phyloP scores from a whole-genome alignment of 495 filamentous ascomycete species.

The Penicillium odoratum region DNA sequence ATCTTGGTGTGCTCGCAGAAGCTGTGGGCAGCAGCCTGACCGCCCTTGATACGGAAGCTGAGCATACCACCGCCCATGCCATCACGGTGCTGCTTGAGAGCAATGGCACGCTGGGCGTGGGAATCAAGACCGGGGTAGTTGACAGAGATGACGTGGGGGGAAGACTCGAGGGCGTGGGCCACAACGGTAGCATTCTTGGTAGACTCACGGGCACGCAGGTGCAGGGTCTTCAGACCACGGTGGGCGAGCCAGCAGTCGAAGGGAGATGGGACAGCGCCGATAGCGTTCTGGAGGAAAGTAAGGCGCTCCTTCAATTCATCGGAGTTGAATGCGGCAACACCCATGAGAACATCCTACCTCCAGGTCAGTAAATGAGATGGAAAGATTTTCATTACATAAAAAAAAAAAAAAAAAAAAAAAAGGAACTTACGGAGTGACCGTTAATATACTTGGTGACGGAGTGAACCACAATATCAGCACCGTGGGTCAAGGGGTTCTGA shows the following conservation, averaged over 20 bases:
- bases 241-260: constrained; percentile 99
- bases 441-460: constrained; percentile 99
- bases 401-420: neutral
- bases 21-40: constrained; percentile 78
- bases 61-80: constrained; percentile 98
- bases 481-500: constrained; percentile 92
- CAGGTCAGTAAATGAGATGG: no score
- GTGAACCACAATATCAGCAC: constrained; percentile 97
- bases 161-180: constrained; percentile 72
- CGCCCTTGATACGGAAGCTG: constrained; percentile 90
- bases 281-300: constrained; percentile 93
- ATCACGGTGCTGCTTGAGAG: constrained; percentile 85
- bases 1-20: constrained; percentile 90
- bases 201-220: constrained; percentile 85
- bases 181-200: constrained; percentile 77
- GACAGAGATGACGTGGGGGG: constrained; percentile 80
- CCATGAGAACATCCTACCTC: constrained; percentile 89
- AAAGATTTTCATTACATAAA: neutral
- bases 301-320: constrained; percentile 73
- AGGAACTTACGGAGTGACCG: constrained; percentile 67
- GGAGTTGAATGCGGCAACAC: constrained; percentile 92
- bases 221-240: constrained; percentile 93
- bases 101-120: constrained; percentile 82
- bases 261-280: constrained; percentile 88
- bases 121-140: constrained; percentile 93